Evolutionary conservation across 495 filamentous ascomycete genomes (phyloP), one percentile per base, ranked within the genome.

Genomic region (Parachaetomium inaequale): DNA sequence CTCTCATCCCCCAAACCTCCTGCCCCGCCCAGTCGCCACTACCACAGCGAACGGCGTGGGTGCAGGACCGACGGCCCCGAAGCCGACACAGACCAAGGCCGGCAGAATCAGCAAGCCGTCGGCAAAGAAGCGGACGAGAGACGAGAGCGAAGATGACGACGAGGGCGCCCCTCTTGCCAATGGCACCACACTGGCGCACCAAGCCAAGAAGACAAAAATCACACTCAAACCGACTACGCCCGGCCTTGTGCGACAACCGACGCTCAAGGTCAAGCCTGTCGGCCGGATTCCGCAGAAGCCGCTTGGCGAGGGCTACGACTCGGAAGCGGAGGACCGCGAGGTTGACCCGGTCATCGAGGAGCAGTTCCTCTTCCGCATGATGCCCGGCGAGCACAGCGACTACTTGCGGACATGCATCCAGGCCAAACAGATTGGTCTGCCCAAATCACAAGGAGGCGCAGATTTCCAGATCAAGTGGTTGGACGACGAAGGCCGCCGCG

Each of bases 261-360:
- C 63, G 10, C 29, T 71, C 3, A 73, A 70, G 29, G 75, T 84
- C 42, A 85, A 78, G 63, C 43, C 46, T 19, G 46, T 60, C 6
- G 71, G 82, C 43, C 84, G 80, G 66, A 83, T 84, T 0, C 86
- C 87, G 46, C 79, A 84, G 0, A 85, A 90, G 53, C 84, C 85
- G 17, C 78, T 75, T 3, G 94, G 93, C 17, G 90, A 94, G 23
- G 95, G 92, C 8, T 98, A 98, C 74, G 94, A 98, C 72, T 96
- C 91, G n/a, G 94, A 98, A 73, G 90, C 92, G 2, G 92, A 90
- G 21, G 94, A 98, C 68, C 85, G 86, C 7, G 94, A 98, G 72
- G 68, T 78, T 3, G 94, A 98, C 68, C 94, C 94, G 0, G 77
- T 86, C 0, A 91, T 94, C 62, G 92, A 97, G 71, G 86, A 92